Base-by-base conservation (phyloP, 352 stramenopile genomes). In the Pythium insidiosum region DNA sequence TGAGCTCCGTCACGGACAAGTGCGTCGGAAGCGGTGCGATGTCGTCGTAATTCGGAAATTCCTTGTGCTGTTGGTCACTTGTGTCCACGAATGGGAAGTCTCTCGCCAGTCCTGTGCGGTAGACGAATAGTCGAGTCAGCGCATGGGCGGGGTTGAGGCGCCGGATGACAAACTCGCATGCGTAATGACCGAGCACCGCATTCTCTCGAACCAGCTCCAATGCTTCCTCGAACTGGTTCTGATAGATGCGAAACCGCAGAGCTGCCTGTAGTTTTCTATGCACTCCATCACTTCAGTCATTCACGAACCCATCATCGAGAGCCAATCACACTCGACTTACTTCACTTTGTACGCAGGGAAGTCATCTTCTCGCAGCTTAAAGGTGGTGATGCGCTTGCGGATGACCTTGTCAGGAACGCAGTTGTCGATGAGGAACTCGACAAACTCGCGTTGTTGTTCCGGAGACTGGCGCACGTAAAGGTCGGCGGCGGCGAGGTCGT, bases 331-430 rank as follows among this genome's bases (percentile, higher is more conserved):
- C n/a, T n/a, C n/a, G n/a, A n/a, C n/a, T n/a, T n/a, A 80, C 70
- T 68, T 50, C 42, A 75, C 61, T 10, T 70, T 47, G 51, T 73
- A 88, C 26, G 55, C 53, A 6, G 78, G 78, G 50, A 91, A 88
- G 10, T 54, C 62, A 19, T 60, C 64, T 6, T 66, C 51, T 16
- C 70, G 45, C 10, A 91, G 22, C 24, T 74, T 67, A 53, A 88
- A 87, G 10, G 65, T 58, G 29, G 52, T 57, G 12, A 91, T 51
- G 15, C 75, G 61, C 51, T 84, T 85, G 50, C 84, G 84, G 53
- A 88, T 71, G 29, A 83, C 39, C 55, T 88, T 87, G 56, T 88
- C 72, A 9, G 62, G 41, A 6, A 69, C 43, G 25, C 68, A 56
- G 34, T 36, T 12, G 24, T 70, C 43, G 10, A 90, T 64, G 15